Evolutionary conservation across 805 yeast species (phyloP).

Genomic region (Suhomyces sp.): DNA sequence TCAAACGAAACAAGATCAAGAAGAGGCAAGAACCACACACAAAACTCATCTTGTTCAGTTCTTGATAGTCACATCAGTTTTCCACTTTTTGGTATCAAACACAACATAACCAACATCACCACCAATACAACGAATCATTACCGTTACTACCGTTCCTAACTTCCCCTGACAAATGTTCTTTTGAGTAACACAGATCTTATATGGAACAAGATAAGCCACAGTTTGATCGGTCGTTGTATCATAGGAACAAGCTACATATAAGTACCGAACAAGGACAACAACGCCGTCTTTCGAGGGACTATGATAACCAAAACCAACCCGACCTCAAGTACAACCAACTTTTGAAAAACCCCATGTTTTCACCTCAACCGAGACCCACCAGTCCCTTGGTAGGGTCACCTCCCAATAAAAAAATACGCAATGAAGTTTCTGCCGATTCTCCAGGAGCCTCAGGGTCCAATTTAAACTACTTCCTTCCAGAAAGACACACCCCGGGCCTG

Average conservation of each 20-base stretch:
- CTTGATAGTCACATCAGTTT: too few species aligned
- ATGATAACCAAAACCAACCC: constrained; percentile 1
- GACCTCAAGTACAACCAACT: constrained; percentile 4
- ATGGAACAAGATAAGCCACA: constrained; percentile 15
- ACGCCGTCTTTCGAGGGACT: not conserved
- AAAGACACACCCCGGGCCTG: constrained; percentile 18
- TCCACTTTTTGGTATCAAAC: too few species aligned
- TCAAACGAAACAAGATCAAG: too few species aligned
- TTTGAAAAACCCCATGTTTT: constrained; percentile 10
- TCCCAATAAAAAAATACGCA: constrained; percentile 11
- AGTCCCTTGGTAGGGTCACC: constrained; percentile 12
- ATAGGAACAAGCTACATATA: constrained; percentile 6
- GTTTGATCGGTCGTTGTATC: constrained; percentile 8
- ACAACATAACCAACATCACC: too few species aligned
- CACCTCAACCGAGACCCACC: constrained; percentile 14
- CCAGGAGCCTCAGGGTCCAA: constrained; percentile 12
- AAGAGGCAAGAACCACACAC: too few species aligned
- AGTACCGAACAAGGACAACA: constrained; percentile 1
- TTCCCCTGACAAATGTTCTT: too few species aligned
- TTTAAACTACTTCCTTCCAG: constrained; percentile 16
- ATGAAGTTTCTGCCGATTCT: constrained; percentile 5
- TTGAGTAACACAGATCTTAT: too few species aligned
- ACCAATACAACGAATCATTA: too few species aligned
- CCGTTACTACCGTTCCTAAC: too few species aligned
- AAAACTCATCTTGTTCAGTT: too few species aligned